phyloP scores from a whole-genome alignment of 768 basidiomycete genomes.

The Leccinum truebloodii region DNA sequence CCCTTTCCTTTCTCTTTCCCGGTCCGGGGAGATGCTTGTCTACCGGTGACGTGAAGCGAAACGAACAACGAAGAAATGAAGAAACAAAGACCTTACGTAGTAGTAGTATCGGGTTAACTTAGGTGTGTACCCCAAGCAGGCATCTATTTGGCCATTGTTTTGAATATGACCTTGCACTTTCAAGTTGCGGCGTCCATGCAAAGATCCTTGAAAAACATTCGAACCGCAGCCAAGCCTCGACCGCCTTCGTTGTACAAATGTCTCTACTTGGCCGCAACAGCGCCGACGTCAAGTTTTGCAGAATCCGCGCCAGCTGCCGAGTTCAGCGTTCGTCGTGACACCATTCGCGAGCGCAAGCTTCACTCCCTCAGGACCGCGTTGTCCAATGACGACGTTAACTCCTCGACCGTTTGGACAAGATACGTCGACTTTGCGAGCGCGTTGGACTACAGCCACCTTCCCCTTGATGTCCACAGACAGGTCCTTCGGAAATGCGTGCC shows the following conservation, averaged over 20 bases:
- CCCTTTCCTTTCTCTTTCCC: no score
- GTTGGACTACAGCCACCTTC: conserved; percentile 50
- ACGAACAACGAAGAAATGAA: no score
- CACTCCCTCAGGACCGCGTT: conserved; percentile 32
- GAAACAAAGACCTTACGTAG: no score
- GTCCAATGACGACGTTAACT: conserved; percentile 34
- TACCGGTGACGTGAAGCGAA: no score
- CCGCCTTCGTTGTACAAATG: conserved; percentile 8
- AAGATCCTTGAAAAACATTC: conserved; percentile 24
- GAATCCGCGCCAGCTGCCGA: conserved; percentile 9
- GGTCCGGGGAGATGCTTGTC: no score
- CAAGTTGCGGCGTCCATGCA: conserved; percentile 19
- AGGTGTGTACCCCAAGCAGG: not conserved
- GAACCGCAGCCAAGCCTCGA: conserved; percentile 12
- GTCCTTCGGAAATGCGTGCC: conserved; percentile 70
- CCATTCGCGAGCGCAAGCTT: conserved; percentile 29
- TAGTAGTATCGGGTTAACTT: no score
- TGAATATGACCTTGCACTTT: not conserved
- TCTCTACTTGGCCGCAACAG: conserved; percentile 15
- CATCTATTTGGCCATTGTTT: not conserved
- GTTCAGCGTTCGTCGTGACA: conserved; percentile 8
- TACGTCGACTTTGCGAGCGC: conserved; percentile 59
- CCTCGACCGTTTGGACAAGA: conserved; percentile 60
- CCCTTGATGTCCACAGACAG: conserved; percentile 64
- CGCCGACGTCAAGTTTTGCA: conserved; percentile 1